Conservation (phyloP, 179 eudicot genomes). For the Silene coronaria region DNA sequence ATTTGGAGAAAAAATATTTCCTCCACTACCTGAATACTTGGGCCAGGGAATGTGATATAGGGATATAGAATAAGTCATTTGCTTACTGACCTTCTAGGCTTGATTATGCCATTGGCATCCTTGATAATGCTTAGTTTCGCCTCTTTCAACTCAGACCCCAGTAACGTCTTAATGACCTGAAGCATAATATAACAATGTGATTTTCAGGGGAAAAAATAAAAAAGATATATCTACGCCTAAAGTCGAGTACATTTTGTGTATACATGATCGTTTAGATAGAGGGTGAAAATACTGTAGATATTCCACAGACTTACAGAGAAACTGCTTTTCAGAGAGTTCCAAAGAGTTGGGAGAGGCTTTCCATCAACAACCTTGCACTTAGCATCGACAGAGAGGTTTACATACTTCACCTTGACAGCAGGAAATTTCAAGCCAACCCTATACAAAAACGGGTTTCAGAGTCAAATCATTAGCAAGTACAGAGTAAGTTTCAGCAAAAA, state of each 20-base stretch:
- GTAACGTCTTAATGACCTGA: constrained; percentile 47
- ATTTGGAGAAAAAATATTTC: too few relatives aligned
- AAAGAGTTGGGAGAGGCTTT: constrained; percentile 83
- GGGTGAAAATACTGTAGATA: background rate
- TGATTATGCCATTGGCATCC: constrained; percentile 61
- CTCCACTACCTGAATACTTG: background rate
- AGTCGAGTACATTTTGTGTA: background rate
- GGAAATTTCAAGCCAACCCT: constrained; percentile 70
- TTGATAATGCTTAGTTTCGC: constrained; percentile 53
- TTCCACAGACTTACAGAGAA: constrained; percentile 34
- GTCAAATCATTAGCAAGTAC: background rate
- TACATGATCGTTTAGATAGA: background rate
- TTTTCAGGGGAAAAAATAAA: background rate
- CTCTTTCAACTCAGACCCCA: constrained; percentile 45
- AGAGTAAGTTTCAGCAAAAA: background rate
- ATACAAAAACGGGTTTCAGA: constrained; percentile 14
- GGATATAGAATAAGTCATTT: background rate
- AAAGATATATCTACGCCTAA: background rate
- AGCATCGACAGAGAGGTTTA: constrained; percentile 55
- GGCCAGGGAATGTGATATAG: background rate
- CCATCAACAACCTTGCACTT: constrained; percentile 76
- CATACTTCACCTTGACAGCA: constrained; percentile 55
- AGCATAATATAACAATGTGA: background rate
- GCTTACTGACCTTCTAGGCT: constrained; percentile 62
- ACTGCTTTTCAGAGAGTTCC: constrained; percentile 62